Evolutionary conservation across 768 basidiomycete genomes (phyloP).

Genomic region (Suillus alpinus): DNA sequence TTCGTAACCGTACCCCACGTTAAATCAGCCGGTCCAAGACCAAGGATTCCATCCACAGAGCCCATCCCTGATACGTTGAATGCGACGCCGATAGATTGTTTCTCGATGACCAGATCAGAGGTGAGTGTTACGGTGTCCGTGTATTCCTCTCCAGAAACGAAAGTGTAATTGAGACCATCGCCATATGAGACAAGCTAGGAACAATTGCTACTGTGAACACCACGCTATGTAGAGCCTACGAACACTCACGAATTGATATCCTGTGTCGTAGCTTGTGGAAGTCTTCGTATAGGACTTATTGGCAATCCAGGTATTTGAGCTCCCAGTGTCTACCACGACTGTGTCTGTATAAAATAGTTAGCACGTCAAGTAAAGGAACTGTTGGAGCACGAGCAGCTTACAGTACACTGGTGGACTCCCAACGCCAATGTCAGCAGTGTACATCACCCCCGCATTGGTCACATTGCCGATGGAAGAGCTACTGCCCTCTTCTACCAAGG

Average conservation of each 20-base stretch:
- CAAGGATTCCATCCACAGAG: not conserved
- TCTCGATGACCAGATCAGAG: slow-evolving; percentile 11
- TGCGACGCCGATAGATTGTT: slow-evolving; percentile 36
- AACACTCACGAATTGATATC: slow-evolving; percentile 4
- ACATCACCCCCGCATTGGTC: slow-evolving; percentile 14
- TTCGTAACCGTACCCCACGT: slow-evolving; percentile 24
- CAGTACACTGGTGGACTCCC: slow-evolving; percentile 11
- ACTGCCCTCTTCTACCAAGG: not conserved
- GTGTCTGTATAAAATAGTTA: slow-evolving; percentile 9
- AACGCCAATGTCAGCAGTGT: slow-evolving; percentile 12
- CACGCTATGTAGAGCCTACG: not conserved
- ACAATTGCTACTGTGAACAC: not conserved
- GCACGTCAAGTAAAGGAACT: not conserved
- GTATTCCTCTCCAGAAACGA: slow-evolving; percentile 13
- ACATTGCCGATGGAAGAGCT: slow-evolving; percentile 8
- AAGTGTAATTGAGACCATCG: not conserved
- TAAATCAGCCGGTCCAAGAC: slow-evolving; percentile 33
- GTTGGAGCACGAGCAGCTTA: not conserved
- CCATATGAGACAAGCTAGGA: slow-evolving; percentile 13
- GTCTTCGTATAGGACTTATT: slow-evolving; percentile 5
- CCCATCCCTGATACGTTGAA: not conserved
- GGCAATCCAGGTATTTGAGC: slow-evolving; percentile 21
- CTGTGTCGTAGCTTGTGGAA: slow-evolving; percentile 2
- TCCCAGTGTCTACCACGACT: slow-evolving; percentile 17
- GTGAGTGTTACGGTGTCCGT: slow-evolving; percentile 12